These are phyloP conservation scores for Kalanchoe fedtschenkoi DNA, from an alignment of 164 flowering plant genomes.

Conservation along the genomic window DNA sequence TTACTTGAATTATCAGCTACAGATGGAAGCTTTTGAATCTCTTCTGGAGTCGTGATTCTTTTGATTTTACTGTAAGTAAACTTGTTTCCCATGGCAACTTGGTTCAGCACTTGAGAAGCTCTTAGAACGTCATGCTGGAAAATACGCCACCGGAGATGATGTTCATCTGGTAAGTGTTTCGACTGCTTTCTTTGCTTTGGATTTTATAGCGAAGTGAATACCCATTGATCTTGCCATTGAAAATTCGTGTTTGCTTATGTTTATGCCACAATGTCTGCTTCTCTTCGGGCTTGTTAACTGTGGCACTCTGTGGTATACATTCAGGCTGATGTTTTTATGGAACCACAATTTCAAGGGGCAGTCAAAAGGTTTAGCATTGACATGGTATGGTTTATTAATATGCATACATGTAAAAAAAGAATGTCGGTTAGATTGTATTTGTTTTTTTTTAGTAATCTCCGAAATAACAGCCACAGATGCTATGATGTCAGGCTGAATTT, in stretches of 20 bases:
- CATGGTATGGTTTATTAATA: conserved; percentile 32
- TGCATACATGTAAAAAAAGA: background rate
- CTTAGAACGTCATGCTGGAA: conserved; percentile 45
- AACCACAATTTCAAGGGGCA: conserved; percentile 57
- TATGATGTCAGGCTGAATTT: conserved; percentile 7
- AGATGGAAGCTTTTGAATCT: background rate
- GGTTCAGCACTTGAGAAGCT: conserved; percentile 81
- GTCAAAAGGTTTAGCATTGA: conserved; percentile 45
- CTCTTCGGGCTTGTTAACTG: background rate
- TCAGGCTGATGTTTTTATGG: conserved; percentile 75
- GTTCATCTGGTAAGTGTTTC: conserved; percentile 44
- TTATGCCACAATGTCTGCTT: background rate
- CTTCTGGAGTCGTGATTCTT: background rate
- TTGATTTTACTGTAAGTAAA: background rate
- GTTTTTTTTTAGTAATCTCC: background rate
- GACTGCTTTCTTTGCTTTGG: background rate
- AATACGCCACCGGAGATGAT: conserved; percentile 80
- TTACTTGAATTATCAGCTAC: background rate
- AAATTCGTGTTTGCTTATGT: too few relatives aligned
- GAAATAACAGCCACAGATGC: background rate
- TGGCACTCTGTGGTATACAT: background rate
- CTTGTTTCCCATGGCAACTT: background rate
- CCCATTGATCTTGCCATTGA: too few relatives aligned
- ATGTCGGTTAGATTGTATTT: background rate
- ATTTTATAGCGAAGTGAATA: background rate